Conservation (phyloP, 345 rosid species). For the Diplotaxis tenuifolia region DNA sequence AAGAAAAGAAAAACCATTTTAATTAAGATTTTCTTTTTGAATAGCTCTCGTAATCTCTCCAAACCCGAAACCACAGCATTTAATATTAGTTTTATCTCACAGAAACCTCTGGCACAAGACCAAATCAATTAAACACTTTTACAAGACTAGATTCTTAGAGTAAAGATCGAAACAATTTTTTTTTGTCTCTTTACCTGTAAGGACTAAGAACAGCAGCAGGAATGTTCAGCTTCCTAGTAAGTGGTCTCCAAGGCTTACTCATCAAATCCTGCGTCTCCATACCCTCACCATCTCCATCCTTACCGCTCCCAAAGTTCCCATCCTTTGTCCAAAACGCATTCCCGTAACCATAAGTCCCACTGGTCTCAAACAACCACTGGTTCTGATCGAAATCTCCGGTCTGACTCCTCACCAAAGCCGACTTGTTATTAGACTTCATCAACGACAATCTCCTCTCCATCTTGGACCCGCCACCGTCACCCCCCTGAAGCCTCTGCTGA, state of each 20-base stretch:
- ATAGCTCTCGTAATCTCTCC: no score
- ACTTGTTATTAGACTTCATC: slow-evolving; percentile 82
- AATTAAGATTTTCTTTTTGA: neutral
- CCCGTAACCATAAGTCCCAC: slow-evolving; percentile 91
- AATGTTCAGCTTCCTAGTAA: slow-evolving; percentile 82
- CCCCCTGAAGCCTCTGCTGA: slow-evolving; percentile 66
- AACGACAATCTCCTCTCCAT: slow-evolving; percentile 93
- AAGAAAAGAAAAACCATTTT: neutral
- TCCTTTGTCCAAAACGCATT: slow-evolving; percentile 97
- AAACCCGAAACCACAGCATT: no score
- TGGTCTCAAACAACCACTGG: slow-evolving; percentile 89
- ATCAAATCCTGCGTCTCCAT: slow-evolving; percentile 69
- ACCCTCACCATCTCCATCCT: slow-evolving; percentile 62
- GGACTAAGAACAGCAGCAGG: slow-evolving; percentile 96
- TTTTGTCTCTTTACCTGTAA: slow-evolving; percentile 56
- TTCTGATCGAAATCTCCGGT: slow-evolving; percentile 95
- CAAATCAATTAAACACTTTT: no score
- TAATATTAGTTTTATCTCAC: no score
- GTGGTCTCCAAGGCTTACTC: slow-evolving; percentile 96
- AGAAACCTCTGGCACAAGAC: no score
- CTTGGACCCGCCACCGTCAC: slow-evolving; percentile 56
- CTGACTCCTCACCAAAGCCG: slow-evolving; percentile 86
- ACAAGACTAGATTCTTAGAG: no score
- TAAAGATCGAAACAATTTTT: no score
- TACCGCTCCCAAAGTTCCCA: slow-evolving; percentile 68